phyloP scores from a whole-genome alignment of 2,329 filamentous ascomycete genomes.

The Xylariaceae sp. region DNA sequence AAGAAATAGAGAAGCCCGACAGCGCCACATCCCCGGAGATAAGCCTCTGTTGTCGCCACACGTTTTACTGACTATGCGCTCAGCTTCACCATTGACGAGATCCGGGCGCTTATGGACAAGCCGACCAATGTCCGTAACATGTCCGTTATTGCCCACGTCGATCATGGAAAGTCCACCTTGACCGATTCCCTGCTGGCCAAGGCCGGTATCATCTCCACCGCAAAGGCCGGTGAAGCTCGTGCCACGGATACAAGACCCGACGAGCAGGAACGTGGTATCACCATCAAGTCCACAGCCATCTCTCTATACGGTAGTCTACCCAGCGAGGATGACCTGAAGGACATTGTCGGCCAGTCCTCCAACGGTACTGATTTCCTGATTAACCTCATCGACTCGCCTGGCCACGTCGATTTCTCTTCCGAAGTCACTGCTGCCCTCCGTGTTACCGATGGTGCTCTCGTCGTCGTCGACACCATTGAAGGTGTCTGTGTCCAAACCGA shows the following conservation, averaged over 20 bases:
- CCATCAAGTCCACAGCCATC: conserved; percentile 99
- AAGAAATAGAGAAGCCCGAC: conserved; percentile 7
- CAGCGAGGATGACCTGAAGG: conserved; percentile 83
- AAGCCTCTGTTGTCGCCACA: conserved; percentile 29
- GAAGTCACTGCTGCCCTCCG: conserved; percentile 98
- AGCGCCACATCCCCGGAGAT: conserved; percentile 35
- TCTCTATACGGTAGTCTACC: conserved; percentile 86
- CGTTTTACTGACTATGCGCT: conserved; percentile 44
- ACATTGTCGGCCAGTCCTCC: conserved; percentile 82
- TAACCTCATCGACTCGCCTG: conserved; percentile 99
- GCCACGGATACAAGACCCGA: conserved; percentile 96
- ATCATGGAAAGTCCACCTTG: conserved; percentile 99
- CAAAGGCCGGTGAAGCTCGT: conserved; percentile 92
- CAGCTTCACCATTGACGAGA: conserved; percentile 98
- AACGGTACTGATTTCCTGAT: conserved; percentile 97
- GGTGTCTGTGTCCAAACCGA: conserved; percentile 99
- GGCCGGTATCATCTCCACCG: conserved; percentile 97
- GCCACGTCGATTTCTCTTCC: conserved; percentile 99
- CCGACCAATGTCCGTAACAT: conserved; percentile 82
- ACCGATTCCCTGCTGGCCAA: conserved; percentile 99
- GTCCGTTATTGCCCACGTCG: conserved; percentile 99
- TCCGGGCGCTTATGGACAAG: conserved; percentile 67
- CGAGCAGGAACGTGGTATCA: conserved; percentile 99
- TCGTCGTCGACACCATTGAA: conserved; percentile 99
- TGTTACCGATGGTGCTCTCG: conserved; percentile 99